A percentile compares a stretch with the other conserved stretches of the same genome.
Evolutionary conservation across 495 filamentous ascomycete species (phyloP).

Genomic region (Lindgomyces ingoldianus): DNA sequence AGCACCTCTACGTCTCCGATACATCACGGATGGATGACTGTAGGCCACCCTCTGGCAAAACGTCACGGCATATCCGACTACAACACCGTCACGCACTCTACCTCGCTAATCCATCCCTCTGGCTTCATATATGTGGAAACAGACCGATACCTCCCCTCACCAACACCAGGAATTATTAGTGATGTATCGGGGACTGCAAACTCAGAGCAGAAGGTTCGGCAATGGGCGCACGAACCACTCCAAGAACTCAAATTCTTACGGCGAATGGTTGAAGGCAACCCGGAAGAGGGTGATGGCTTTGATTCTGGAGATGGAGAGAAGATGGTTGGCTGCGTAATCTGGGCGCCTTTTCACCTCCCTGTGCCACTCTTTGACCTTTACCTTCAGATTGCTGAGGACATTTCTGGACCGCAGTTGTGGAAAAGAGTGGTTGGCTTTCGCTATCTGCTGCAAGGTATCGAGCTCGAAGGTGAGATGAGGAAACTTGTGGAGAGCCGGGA

Average conservation of each 20-base stretch:
- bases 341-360: slow-evolving; percentile 64
- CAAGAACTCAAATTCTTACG: slow-evolving; percentile 68
- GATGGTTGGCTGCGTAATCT: slow-evolving; percentile 71
- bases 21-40: slow-evolving; percentile 64
- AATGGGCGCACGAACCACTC: slow-evolving; percentile 59
- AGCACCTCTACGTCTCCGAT: slow-evolving; percentile 55
- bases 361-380: slow-evolving; percentile 34
- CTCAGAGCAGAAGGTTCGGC: neutral
- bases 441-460: slow-evolving; percentile 79
- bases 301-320: slow-evolving; percentile 50
- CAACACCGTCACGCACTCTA: neutral
- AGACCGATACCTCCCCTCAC: slow-evolving; percentile 55
- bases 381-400: slow-evolving; percentile 40
- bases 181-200: slow-evolving; percentile 21
- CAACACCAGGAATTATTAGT: neutral
- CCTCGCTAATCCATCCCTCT: slow-evolving; percentile 41
- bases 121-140: slow-evolving; percentile 83
- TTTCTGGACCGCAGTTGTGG: slow-evolving; percentile 49
- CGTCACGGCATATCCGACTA: slow-evolving; percentile 28
- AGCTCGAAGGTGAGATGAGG: slow-evolving; percentile 50
- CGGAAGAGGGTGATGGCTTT: slow-evolving; percentile 63
- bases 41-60: slow-evolving; percentile 55
- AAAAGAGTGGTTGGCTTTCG: slow-evolving; percentile 66
- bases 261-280: slow-evolving; percentile 62
- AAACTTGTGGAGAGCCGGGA: slow-evolving; percentile 53